These are phyloP conservation scores for Eucalyptus pauciflora DNA, from an alignment of 345 rosid species.

Conservation along the genomic window DNA sequence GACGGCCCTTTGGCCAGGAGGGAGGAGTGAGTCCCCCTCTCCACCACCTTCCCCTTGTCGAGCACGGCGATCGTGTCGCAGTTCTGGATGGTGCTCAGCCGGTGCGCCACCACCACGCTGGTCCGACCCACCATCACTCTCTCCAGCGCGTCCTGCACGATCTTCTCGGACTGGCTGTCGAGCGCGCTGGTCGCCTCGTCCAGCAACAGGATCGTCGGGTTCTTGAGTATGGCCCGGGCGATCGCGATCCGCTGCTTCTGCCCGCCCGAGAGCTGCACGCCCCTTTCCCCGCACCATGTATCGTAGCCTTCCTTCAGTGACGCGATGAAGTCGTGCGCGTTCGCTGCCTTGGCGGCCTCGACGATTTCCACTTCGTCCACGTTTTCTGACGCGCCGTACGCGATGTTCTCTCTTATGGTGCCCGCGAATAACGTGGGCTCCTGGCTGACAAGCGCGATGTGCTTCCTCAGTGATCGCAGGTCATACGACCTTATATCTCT, in stretches of 20 bases:
- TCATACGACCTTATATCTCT: slow-evolving; percentile 37
- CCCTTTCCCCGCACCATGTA: slow-evolving; percentile 55
- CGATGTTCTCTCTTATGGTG: slow-evolving; percentile 53
- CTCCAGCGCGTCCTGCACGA: slow-evolving; percentile 57
- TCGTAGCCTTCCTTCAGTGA: slow-evolving; percentile 41
- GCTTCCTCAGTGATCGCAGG: slow-evolving; percentile 40
- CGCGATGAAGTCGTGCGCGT: slow-evolving; percentile 58
- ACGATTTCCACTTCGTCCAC: slow-evolving; percentile 33
- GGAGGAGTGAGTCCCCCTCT: slow-evolving; percentile 49
- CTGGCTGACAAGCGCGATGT: slow-evolving; percentile 71
- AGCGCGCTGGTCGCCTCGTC: slow-evolving; percentile 79
- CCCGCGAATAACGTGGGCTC: slow-evolving; percentile 59
- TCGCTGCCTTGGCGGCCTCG: slow-evolving; percentile 48
- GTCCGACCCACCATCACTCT: slow-evolving; percentile 62
- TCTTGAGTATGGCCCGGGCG: slow-evolving; percentile 47
- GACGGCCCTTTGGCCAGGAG: slow-evolving; percentile 35
- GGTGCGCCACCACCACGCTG: slow-evolving; percentile 63
- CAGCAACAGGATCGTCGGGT: slow-evolving; percentile 33
- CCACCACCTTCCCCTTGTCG: slow-evolving; percentile 48
- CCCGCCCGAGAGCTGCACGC: slow-evolving; percentile 57
- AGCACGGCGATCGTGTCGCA: slow-evolving; percentile 48
- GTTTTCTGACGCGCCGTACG: slow-evolving; percentile 25
- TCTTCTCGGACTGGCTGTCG: slow-evolving; percentile 52
- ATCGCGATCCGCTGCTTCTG: slow-evolving; percentile 69
- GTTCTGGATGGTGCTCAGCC: slow-evolving; percentile 49